Base-by-base conservation (phyloP, 768 basidiomycete species). In the Pleurotus sapidus region DNA sequence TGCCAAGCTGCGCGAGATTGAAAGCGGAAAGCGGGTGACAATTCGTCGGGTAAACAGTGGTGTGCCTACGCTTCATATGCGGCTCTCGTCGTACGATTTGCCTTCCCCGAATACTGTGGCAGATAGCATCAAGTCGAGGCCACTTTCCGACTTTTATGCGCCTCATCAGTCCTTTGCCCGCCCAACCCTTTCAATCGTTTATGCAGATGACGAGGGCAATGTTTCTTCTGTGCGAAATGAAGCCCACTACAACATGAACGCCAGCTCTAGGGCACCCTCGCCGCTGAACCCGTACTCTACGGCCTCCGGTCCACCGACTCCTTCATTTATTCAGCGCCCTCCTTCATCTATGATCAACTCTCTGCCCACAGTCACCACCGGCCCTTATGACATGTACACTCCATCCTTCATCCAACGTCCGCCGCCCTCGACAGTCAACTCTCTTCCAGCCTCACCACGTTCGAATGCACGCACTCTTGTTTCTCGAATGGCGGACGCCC, bases 61-160 rank as follows among this genome's bases (percentile, higher is more conserved):
- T 18, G 73, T 81, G 1, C 85, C 86, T 25, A 75, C 68, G 30
- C 70, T 87, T 18, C 72, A 79, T 37, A 74, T 87, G 65, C 82
- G 84, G 11, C 82, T 86, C 62, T 86, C 86, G 0, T 60, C 59
- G 7, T 63, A 82, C 38, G 77, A 78, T 46, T 59, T 81, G 17
- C 81, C 81, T 15, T 70, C 60, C 24, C 74, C 73, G 14, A 58
- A 64, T 7, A 42, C 64, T 3, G 62, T 75, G 14, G 64, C 60
- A 9, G 67, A 73, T 45, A 62, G 57, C 17, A 46, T 68, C 39
- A 69, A 67, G 50, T 58, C 64, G 38, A 65, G 67, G 12, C 66
- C 69, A 12, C 59, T 60, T 38, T 51, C 49, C 12, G 23, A 17
- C 17, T 51, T 17, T n/a, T 8, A 17, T 34, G 4, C 59, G 55